Conservation (phyloP, 768 basidiomycete species). For the Cystobasidium onofrii region DNA sequence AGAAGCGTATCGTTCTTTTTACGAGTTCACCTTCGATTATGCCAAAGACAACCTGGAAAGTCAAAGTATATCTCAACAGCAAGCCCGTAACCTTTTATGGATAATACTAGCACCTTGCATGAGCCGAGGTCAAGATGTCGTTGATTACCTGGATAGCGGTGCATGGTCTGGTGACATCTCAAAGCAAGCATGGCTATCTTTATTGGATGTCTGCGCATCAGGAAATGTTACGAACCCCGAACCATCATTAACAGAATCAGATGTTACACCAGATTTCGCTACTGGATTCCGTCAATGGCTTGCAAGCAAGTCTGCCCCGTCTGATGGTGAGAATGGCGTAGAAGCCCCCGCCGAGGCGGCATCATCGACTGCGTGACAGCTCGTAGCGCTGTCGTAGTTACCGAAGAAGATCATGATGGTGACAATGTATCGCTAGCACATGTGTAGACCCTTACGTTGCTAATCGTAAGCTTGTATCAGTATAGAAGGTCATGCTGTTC, state of each 20-base stretch:
- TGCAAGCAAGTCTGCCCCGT: background rate
- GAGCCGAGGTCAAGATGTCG: background rate
- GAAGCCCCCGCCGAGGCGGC: background rate
- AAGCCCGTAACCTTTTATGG: background rate
- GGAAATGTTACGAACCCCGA: background rate
- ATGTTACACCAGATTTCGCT: background rate
- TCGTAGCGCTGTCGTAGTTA: no score
- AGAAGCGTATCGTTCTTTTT: slow-evolving; percentile 6
- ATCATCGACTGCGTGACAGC: background rate
- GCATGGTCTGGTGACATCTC: background rate
- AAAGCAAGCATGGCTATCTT: background rate
- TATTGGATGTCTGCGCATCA: background rate
- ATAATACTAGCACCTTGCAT: background rate
- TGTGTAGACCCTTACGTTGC: no score
- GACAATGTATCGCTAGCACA: no score
- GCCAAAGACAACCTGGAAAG: background rate
- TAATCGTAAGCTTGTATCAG: no score
- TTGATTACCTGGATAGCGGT: background rate
- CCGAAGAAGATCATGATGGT: no score
- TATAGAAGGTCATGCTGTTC: no score
- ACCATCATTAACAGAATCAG: background rate
- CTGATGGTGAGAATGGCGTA: background rate
- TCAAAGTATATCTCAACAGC: background rate
- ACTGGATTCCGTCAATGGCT: background rate
- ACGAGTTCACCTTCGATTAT: background rate